Base-by-base conservation (phyloP, 2,329 filamentous ascomycete species). In the Meredithiella fracta region DNA sequence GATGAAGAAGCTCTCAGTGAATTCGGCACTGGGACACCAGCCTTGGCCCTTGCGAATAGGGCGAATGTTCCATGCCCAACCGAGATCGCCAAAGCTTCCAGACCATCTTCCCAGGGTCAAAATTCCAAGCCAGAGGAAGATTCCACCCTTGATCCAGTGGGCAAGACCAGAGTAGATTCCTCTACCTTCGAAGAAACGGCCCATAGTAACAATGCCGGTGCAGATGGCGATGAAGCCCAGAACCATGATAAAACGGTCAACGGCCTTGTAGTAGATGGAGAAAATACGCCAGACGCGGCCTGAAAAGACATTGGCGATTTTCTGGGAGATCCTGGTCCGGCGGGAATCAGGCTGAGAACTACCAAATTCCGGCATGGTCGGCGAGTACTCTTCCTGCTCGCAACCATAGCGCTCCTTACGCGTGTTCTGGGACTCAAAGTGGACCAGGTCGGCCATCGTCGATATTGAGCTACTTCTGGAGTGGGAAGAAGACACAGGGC, bases 11-110 rank as follows among this genome's bases (percentile, higher is more conserved):
- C 87, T 94, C 68, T 97, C 91, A 51, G 84, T 79, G 63, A 94
- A 95, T 69, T 97, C 91, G 23, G 86, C 88, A 0, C 86, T 86
- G 1, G 85, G 86, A 53, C 79, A 79, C 77, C 83, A 84, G 64
- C 74, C 78, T 61, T 78, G 74, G 17, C 80, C 75, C 11, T 61
- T 59, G 15, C 63, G 64, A 59, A 67, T 73, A 2, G 88, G 88
- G 59, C 85, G 85, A 59, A 90, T 69, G 64, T 97, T 97, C 91
- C 91, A 96, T 0, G 89, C 87, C 91, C 91, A 97, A 61, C 91
- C 91, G 57, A 91, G 77, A 59, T 95, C 86, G 58, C 85, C 82
- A 66, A 94, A 97, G 66, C 85, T 86, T 25, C 91, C 91, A 64
- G 89, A 80, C 85, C 88, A 96, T 56, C 91, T 83, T 29, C 88